Conservation (phyloP, 1,284 basidiomycete species). For the Lentinus polychrous region DNA sequence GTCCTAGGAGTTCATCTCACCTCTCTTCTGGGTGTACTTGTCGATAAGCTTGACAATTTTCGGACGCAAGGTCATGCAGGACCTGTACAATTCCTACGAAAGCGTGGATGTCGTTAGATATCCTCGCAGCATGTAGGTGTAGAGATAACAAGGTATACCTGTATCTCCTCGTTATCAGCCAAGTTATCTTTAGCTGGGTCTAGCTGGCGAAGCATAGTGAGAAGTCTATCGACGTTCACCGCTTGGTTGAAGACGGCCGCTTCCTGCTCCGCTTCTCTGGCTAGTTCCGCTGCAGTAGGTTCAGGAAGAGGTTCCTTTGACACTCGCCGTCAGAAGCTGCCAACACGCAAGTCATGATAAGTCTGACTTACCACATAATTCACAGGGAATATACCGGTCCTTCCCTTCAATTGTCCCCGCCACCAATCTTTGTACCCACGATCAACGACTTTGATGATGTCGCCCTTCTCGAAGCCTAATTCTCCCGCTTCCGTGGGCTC, state of each 20-base stretch:
- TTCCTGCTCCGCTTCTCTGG: slow-evolving; percentile 84
- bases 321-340: slow-evolving; percentile 5
- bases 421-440: slow-evolving; percentile 98
- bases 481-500: slow-evolving; percentile 87
- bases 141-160: slow-evolving; percentile 38
- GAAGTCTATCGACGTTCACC: slow-evolving; percentile 82
- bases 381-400: slow-evolving; percentile 96
- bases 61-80: slow-evolving; percentile 82
- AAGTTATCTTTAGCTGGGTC: slow-evolving; percentile 80
- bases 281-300: slow-evolving; percentile 72
- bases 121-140: background rate
- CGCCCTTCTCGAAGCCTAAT: slow-evolving; percentile 88
- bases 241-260: slow-evolving; percentile 81
- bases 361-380: slow-evolving; percentile 80
- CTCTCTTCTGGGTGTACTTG: slow-evolving; percentile 94
- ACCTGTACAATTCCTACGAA: slow-evolving; percentile 80
- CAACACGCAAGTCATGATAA: background rate
- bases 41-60: slow-evolving; percentile 97
- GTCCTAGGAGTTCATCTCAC: slow-evolving; percentile 28
- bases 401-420: slow-evolving; percentile 88
- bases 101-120: background rate
- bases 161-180: slow-evolving; percentile 92
- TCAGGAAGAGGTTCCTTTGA: slow-evolving; percentile 85
- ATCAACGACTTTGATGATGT: slow-evolving; percentile 94
- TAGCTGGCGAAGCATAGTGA: slow-evolving; percentile 73